Evolutionary conservation across 805 yeast species (phyloP).

Genomic region (Myxozyma melibiosi): DNA sequence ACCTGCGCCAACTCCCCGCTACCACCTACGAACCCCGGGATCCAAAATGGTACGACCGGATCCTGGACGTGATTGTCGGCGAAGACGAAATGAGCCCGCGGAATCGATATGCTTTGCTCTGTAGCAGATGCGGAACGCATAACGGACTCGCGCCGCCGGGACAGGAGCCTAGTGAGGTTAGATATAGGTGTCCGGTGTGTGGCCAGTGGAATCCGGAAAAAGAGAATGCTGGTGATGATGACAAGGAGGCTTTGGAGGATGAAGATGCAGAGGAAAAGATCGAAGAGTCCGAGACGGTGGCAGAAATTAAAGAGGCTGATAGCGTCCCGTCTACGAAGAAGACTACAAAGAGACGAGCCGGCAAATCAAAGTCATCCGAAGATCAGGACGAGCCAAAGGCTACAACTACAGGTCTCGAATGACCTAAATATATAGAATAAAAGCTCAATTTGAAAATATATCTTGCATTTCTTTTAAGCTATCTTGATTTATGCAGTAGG

Average conservation of each 20-base stretch:
- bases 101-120: conserved; percentile 69
- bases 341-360: background rate
- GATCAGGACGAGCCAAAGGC: no score
- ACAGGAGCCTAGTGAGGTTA: conserved; percentile 51
- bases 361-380: no score
- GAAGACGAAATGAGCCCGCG: conserved; percentile 65
- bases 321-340: no score
- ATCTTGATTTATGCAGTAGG: conserved; percentile 19
- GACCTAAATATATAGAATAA: background rate
- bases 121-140: conserved; percentile 64
- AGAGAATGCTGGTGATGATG: background rate
- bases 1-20: background rate
- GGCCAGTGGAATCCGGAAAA: conserved; percentile 42
- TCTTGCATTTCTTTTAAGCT: background rate
- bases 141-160: conserved; percentile 84
- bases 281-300: background rate
- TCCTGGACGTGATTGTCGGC: conserved; percentile 54
- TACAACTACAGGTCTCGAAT: no score
- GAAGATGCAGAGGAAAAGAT: conserved; percentile 1
- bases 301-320: background rate
- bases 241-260: background rate
- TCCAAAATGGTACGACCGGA: conserved; percentile 47
- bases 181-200: conserved; percentile 68
- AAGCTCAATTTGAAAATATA: background rate
- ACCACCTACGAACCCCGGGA: background rate